These are phyloP conservation scores for Allantophomopsis lycopodina DNA, from an alignment of 2,329 filamentous ascomycete genomes.

Conservation along the genomic window DNA sequence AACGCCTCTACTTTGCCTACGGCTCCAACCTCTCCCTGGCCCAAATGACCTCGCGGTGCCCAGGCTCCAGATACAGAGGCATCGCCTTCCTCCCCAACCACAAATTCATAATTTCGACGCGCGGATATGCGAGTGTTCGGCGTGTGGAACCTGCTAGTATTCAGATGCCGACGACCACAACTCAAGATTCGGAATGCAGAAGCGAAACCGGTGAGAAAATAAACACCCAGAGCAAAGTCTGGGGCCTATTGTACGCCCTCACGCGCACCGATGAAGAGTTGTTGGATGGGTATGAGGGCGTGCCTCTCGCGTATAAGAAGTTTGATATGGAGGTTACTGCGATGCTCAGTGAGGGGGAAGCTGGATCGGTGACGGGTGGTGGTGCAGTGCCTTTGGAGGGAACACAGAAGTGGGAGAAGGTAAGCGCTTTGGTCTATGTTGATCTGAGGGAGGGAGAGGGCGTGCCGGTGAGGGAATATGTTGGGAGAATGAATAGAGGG, in stretches of 20 bases:
- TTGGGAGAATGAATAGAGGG: slow-evolving; percentile 48
- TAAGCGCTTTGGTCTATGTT: slow-evolving; percentile 44
- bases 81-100: slow-evolving; percentile 41
- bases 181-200: too few relatives aligned
- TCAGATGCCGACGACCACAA: too few relatives aligned
- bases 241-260: slow-evolving; percentile 37
- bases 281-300: slow-evolving; percentile 47
- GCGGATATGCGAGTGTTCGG: slow-evolving; percentile 53
- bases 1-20: slow-evolving; percentile 50
- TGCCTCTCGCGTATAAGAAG: slow-evolving; percentile 47
- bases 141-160: too few relatives aligned
- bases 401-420: slow-evolving; percentile 3
- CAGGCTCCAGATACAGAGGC: slow-evolving; percentile 27
- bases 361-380: not conserved
- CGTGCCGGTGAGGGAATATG: slow-evolving; percentile 40
- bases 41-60: slow-evolving; percentile 52
- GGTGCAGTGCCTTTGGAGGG: not conserved
- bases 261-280: slow-evolving; percentile 30
- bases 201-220: too few relatives aligned
- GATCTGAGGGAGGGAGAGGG: slow-evolving; percentile 22
- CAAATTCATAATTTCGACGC: slow-evolving; percentile 51
- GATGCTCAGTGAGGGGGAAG: not conserved
- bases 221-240: slow-evolving; percentile 22
- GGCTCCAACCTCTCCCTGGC: slow-evolving; percentile 54
- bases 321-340: slow-evolving; percentile 3